phyloP scores from a whole-genome alignment of 2,329 filamentous ascomycete species.

The Calonectria leucothoes region DNA sequence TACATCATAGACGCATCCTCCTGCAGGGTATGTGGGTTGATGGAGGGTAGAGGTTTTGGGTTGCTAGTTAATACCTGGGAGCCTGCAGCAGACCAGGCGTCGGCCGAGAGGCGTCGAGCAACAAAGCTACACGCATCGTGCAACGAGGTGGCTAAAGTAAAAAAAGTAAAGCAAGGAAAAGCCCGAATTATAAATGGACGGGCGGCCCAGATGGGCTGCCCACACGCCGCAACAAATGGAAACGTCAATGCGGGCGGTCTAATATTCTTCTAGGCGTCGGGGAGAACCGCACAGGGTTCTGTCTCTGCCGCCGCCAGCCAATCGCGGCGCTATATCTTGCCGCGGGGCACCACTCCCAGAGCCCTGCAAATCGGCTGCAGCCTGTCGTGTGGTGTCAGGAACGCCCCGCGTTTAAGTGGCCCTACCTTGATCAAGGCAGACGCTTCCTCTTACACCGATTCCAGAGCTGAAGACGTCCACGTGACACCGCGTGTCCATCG shows the following conservation, averaged over 20 bases:
- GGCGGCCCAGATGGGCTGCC: background rate
- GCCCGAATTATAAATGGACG: background rate
- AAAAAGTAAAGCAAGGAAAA: background rate
- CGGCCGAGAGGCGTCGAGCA: background rate
- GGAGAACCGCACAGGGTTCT: slow-evolving; percentile 40
- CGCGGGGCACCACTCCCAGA: slow-evolving; percentile 46
- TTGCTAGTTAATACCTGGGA: background rate
- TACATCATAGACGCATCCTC: slow-evolving; percentile 1
- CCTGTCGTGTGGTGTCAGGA: slow-evolving; percentile 48
- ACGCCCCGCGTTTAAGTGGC: slow-evolving; percentile 51
- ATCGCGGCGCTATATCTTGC: slow-evolving; percentile 31
- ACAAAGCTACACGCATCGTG: background rate
- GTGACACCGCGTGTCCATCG: slow-evolving; percentile 41
- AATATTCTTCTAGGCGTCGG: slow-evolving; percentile 27
- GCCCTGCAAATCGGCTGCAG: slow-evolving; percentile 49
- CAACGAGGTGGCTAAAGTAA: slow-evolving; percentile 10
- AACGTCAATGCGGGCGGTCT: slow-evolving; percentile 21
- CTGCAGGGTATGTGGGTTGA: background rate
- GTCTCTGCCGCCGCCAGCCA: slow-evolving; percentile 30
- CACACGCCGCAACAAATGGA: slow-evolving; percentile 9
- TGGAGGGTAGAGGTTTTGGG: background rate
- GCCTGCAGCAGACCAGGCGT: background rate
- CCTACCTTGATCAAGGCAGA: slow-evolving; percentile 19
- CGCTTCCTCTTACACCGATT: slow-evolving; percentile 13
- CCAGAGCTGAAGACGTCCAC: slow-evolving; percentile 21